Evolutionary conservation across 805 yeast species (phyloP).

Genomic region (Candida tammaniensis): DNA sequence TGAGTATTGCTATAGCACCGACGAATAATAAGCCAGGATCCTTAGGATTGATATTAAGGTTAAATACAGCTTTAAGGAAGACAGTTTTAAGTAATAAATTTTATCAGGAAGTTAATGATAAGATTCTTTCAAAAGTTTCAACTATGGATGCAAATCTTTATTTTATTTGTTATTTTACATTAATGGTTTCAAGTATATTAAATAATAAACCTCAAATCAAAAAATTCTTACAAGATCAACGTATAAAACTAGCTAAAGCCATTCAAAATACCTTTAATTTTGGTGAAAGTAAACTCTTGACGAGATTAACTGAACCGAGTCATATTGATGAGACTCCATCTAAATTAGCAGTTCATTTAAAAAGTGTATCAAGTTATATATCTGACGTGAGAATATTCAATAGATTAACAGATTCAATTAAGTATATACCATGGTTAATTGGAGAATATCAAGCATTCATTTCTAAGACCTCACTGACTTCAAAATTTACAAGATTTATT

Average conservation of each 20-base stretch:
- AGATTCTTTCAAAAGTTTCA: conserved; percentile 30
- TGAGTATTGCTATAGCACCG: conserved; percentile 19
- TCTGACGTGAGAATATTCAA: conserved; percentile 42
- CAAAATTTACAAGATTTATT: conserved; percentile 30
- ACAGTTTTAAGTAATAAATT: conserved; percentile 36
- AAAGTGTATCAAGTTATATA: conserved; percentile 33
- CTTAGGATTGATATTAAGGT: conserved; percentile 23
- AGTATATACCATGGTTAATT: conserved; percentile 44
- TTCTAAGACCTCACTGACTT: conserved; percentile 21
- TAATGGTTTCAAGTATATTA: conserved; percentile 33
- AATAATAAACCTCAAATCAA: conserved; percentile 35
- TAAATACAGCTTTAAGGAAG: conserved; percentile 27
- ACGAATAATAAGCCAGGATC: conserved; percentile 10
- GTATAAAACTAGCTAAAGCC: conserved; percentile 19
- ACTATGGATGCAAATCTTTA: conserved; percentile 39
- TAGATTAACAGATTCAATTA: conserved; percentile 38
- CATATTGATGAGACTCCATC: conserved; percentile 8
- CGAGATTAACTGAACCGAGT: not conserved
- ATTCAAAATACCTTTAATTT: conserved; percentile 15
- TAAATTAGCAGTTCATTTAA: conserved; percentile 33
- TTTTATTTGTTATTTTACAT: conserved; percentile 42
- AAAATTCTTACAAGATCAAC: conserved; percentile 26
- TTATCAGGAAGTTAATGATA: conserved; percentile 40
- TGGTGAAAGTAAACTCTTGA: conserved; percentile 12
- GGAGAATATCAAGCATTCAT: conserved; percentile 33